Evolutionary conservation across 345 rosid genomes (phyloP).

Genomic region (Microthlaspi erraticum): DNA sequence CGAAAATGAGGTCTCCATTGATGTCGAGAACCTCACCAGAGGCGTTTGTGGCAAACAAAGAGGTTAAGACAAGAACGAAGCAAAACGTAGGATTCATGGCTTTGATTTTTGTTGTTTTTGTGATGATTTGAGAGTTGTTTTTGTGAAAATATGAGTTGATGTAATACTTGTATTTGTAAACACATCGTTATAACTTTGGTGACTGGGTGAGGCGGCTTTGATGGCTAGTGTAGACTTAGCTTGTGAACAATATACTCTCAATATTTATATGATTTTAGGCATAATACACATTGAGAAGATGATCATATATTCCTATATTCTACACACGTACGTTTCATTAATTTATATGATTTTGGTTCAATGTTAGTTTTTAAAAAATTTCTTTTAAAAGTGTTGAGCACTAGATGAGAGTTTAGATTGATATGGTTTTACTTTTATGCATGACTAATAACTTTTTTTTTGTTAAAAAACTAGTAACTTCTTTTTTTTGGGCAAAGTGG

Average conservation of each 20-base stretch:
- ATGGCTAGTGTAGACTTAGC: neutral
- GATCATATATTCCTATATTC: slow-evolving; percentile 1
- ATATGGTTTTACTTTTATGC: neutral
- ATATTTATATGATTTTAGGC: neutral
- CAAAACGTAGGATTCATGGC: slow-evolving; percentile 34
- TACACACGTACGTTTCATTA: slow-evolving; percentile 17
- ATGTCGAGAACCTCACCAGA: slow-evolving; percentile 36
- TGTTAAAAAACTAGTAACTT: neutral
- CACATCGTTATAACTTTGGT: neutral
- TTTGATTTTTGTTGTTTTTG: neutral
- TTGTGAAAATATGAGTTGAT: slow-evolving; percentile 13
- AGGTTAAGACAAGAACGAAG: slow-evolving; percentile 31
- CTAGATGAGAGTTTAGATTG: no score
- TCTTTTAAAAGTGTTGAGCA: no score
- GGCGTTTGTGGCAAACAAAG: slow-evolving; percentile 10
- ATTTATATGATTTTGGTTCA: neutral
- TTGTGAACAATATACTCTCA: slow-evolving; percentile 22
- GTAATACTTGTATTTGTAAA: slow-evolving; percentile 30
- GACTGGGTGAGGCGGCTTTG: slow-evolving; percentile 18
- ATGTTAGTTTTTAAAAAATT: neutral
- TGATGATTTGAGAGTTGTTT: neutral
- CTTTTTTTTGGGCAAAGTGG: neutral
- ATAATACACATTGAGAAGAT: slow-evolving; percentile 4
- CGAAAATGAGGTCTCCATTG: slow-evolving; percentile 24
- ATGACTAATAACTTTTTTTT: neutral